These are phyloP conservation scores for Cordyceps militaris DNA, from an alignment of 2,329 filamentous ascomycete genomes.

Conservation along the genomic window DNA sequence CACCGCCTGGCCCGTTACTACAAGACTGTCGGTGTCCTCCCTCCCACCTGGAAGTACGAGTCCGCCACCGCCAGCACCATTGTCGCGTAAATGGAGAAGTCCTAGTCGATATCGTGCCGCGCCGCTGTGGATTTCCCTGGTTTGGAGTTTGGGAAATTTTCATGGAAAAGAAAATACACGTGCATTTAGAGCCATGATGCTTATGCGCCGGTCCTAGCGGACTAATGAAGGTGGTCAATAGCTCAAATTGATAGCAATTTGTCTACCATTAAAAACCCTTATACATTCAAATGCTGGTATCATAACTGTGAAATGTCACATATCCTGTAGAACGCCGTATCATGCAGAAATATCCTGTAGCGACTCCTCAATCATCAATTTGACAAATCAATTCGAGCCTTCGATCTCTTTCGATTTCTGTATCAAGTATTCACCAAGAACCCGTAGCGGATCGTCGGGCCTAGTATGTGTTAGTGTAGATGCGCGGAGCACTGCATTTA, in stretches of 20 bases:
- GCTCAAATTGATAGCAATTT: slow-evolving; percentile 23
- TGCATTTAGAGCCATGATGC: slow-evolving; percentile 40
- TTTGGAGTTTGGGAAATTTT: slow-evolving; percentile 38
- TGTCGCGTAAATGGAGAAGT: slow-evolving; percentile 62
- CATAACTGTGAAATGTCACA: background rate
- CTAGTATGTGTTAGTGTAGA: slow-evolving; percentile 27
- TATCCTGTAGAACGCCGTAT: slow-evolving; percentile 5
- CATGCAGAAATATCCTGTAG: background rate
- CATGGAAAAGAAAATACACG: slow-evolving; percentile 25
- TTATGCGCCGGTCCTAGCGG: slow-evolving; percentile 30
- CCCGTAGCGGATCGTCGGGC: slow-evolving; percentile 60
- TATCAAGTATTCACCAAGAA: slow-evolving; percentile 63
- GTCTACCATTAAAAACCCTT: slow-evolving; percentile 19
- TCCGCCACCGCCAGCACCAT: slow-evolving; percentile 90
- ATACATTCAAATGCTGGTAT: slow-evolving; percentile 5
- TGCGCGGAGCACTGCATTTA: slow-evolving; percentile 18
- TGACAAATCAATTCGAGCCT: background rate
- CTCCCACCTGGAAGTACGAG: slow-evolving; percentile 99
- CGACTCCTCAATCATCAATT: background rate
- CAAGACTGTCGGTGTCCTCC: slow-evolving; percentile 82
- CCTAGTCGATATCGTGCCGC: slow-evolving; percentile 12
- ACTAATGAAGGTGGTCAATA: slow-evolving; percentile 29
- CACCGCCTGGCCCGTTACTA: slow-evolving; percentile 99
- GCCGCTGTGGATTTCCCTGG: slow-evolving; percentile 30
- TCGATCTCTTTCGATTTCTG: slow-evolving; percentile 57